These are phyloP conservation scores for Aspergillus oerlinghausenensis DNA, from an alignment of 2,329 filamentous ascomycete species.

Conservation along the genomic window DNA sequence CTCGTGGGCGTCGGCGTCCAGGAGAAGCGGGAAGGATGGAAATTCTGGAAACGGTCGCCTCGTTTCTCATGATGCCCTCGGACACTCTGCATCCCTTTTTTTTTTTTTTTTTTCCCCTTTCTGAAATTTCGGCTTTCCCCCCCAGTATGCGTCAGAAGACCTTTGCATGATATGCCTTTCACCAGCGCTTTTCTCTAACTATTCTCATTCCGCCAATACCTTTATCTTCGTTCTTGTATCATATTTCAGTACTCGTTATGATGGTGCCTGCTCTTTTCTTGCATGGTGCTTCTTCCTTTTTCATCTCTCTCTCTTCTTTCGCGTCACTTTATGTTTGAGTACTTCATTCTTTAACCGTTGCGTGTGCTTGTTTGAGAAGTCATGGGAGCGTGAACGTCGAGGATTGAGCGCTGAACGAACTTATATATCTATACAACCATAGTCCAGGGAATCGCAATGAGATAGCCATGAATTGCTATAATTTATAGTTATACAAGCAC, in stretches of 20 bases:
- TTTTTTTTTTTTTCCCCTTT: neutral
- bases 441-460: neutral
- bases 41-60: conserved; percentile 64
- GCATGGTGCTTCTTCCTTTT: neutral
- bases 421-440: neutral
- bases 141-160: neutral
- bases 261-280: neutral
- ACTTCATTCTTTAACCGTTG: conserved; percentile 9
- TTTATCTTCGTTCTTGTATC: conserved; percentile 2
- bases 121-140: neutral
- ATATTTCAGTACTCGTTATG: neutral
- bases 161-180: conserved; percentile 8
- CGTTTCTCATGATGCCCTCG: neutral
- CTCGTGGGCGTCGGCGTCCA: conserved; percentile 74
- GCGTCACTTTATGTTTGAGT: neutral
- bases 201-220: neutral
- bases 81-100: neutral
- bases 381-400: neutral
- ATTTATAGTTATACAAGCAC: neutral
- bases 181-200: conserved; percentile 1
- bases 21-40: conserved; percentile 74
- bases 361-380: neutral
- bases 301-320: neutral
- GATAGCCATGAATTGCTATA: neutral
- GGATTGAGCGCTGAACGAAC: neutral